Evolutionary conservation across 2,329 filamentous ascomycete species (phyloP).

Genomic region (Aureobasidium sp.): DNA sequence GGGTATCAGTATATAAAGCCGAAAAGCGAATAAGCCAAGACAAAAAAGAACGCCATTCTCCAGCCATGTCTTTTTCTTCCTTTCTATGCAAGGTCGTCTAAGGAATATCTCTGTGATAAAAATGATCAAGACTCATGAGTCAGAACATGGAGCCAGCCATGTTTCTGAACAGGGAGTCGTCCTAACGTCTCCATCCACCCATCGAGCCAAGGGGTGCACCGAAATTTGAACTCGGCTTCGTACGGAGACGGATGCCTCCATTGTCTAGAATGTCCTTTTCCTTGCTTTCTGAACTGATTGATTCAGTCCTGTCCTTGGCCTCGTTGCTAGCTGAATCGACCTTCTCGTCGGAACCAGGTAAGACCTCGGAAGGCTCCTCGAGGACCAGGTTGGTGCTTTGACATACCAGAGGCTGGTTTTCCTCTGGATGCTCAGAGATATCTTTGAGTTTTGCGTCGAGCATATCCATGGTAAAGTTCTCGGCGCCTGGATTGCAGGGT

Average conservation of each 20-base stretch:
- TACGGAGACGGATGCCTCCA: constrained; percentile 30
- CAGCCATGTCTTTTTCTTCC: not conserved
- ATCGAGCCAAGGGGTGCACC: constrained; percentile 29
- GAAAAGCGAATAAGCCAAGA: not conserved
- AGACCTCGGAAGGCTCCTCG: not conserved
- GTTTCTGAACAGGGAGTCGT: constrained; percentile 16
- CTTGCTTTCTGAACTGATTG: not conserved
- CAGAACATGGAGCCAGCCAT: not conserved
- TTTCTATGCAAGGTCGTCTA: not conserved
- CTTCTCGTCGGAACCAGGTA: not conserved
- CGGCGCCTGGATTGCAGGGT: constrained; percentile 25
- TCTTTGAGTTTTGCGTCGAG: constrained; percentile 25
- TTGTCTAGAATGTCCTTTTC: constrained; percentile 11
- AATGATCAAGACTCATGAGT: not conserved
- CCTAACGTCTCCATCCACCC: constrained; percentile 21
- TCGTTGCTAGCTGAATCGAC: constrained; percentile 9
- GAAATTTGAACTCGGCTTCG: constrained; percentile 30
- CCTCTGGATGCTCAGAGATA: constrained; percentile 27
- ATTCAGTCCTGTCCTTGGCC: not conserved
- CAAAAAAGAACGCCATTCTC: not conserved
- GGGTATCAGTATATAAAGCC: not conserved
- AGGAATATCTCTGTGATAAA: not conserved
- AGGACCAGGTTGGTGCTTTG: not conserved
- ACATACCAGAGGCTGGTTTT: constrained; percentile 25
- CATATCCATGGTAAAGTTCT: constrained; percentile 29